These are phyloP conservation scores for Hypoxylon sp. DNA, from an alignment of 2,329 filamentous ascomycete genomes.

Conservation along the genomic window DNA sequence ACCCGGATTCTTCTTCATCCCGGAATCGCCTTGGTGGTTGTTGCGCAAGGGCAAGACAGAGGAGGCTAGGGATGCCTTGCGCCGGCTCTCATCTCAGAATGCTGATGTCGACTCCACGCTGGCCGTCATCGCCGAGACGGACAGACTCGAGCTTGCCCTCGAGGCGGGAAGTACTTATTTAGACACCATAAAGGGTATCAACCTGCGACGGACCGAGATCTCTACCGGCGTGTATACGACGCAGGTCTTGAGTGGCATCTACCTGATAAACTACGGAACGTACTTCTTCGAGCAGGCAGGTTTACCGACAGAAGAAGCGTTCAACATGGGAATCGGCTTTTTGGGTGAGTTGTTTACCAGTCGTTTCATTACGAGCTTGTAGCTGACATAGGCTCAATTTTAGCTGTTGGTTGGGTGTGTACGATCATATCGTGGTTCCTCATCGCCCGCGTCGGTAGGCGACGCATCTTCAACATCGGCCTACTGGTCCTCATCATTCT, in stretches of 20 bases:
- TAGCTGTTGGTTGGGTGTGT: conserved; percentile 59
- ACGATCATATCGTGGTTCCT: conserved; percentile 63
- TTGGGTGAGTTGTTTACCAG: conserved; percentile 43
- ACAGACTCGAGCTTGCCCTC: conserved; percentile 61
- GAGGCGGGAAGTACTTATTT: conserved; percentile 57
- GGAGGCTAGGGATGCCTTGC: conserved; percentile 52
- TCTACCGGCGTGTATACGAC: conserved; percentile 69
- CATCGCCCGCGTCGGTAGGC: conserved; percentile 58
- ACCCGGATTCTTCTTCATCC: conserved; percentile 55
- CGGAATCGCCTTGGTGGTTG: conserved; percentile 61
- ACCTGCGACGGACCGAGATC: conserved; percentile 63
- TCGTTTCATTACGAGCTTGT: neutral
- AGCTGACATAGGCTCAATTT: conserved; percentile 16
- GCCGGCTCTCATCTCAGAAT: conserved; percentile 54
- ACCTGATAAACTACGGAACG: conserved; percentile 70
- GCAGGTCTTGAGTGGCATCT: conserved; percentile 70
- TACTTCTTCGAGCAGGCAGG: conserved; percentile 68
- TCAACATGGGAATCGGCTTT: conserved; percentile 63
- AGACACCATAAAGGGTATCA: conserved; percentile 59
- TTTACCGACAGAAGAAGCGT: conserved; percentile 56
- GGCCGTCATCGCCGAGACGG: conserved; percentile 65
- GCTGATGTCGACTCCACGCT: conserved; percentile 59
- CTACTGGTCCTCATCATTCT: conserved; percentile 53
- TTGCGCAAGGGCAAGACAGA: conserved; percentile 52
- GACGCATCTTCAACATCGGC: conserved; percentile 59